phyloP scores from a whole-genome alignment of 1,139 yeast species.

The Blastobotrys arbuscula region DNA sequence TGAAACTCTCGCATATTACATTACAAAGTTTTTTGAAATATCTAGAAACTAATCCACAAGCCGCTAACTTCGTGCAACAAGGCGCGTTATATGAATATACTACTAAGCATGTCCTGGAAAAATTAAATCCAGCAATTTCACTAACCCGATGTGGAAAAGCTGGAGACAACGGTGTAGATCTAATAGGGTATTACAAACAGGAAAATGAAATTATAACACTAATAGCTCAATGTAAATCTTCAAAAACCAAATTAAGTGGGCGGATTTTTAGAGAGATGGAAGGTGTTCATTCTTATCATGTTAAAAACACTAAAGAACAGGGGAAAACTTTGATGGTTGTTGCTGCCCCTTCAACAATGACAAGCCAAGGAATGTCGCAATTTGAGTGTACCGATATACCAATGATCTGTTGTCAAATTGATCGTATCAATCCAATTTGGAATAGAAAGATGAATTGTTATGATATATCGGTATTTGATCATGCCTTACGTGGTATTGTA shows the following conservation, averaged over 20 bases:
- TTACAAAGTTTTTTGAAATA: conserved; percentile 33
- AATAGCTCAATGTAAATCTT: conserved; percentile 55
- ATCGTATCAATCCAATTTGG: conserved; percentile 14
- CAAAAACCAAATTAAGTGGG: conserved; percentile 46
- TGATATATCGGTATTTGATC: conserved; percentile 6
- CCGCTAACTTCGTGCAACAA: conserved; percentile 47
- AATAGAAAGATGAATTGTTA: conserved; percentile 8
- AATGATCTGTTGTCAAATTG: conserved; percentile 30
- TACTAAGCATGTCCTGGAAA: conserved; percentile 41
- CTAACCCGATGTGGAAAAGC: conserved; percentile 55
- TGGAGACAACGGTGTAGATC: conserved; percentile 68
- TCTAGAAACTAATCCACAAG: conserved; percentile 31
- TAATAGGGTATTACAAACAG: conserved; percentile 32
- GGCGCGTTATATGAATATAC: conserved; percentile 69
- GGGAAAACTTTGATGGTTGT: conserved; percentile 37
- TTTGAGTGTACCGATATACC: conserved; percentile 54
- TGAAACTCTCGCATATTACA: too few relatives aligned
- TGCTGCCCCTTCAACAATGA: conserved; percentile 56
- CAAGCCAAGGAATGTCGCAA: conserved; percentile 53
- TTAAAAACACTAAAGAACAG: conserved; percentile 27
- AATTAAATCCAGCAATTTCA: conserved; percentile 35
- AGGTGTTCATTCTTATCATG: conserved; percentile 44
- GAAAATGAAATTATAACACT: conserved; percentile 26
- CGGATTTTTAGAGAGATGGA: conserved; percentile 51
- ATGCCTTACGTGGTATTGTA: conserved; percentile 1